Evolutionary conservation across 2,329 filamentous ascomycete genomes (phyloP), one percentile per base, ranked within the genome.

Genomic region (Monosporascus sp.): DNA sequence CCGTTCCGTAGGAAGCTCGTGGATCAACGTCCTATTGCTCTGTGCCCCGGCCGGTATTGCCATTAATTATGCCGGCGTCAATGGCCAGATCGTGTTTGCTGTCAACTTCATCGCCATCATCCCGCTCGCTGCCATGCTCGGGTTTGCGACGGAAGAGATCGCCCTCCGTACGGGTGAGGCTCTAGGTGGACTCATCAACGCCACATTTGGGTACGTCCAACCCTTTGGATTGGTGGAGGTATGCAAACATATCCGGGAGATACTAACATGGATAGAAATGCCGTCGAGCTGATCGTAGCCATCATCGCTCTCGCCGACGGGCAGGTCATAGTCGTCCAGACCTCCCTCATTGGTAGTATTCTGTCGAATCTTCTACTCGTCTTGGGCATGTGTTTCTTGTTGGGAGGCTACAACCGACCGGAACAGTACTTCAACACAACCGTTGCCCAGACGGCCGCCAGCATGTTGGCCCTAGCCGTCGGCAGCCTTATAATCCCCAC

Each of bases 61-160:
- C 2, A 69, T 93, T 50, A 82, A 89, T 63, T 90, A 87, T 64
- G 72, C 87, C 53, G 80, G 78, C 20, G 55, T 60, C 17, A 60
- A 64, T 22, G 67, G 65, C 35, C 59, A 54, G 8, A 55, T 65
- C 35, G 76, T 94, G 47, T 97, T 97, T 64, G 82, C 92, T 52
- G 81, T 97, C 71, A 97, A 97, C 74, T 97, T 97, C 64, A 81
- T 97, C 58, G 93, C 92, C 56, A 96, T 97, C 61, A 86, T 97
- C 54, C 92, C 92, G 0, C 78, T 97, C 41, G 93, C 93, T 3
- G 89, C 87, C 15, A 85, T 96, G 76, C 77, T 97, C 24, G 87
- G 88, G 62, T 96, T 88, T 64, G 89, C 90, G 0, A 97, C 93
- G 0, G 93, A 97, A 69, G 91, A 96, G 69, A 87, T 97, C 58